phyloP scores from a whole-genome alignment of 2,329 filamentous ascomycete genomes.

The Pseudogymnoascus verrucosus region DNA sequence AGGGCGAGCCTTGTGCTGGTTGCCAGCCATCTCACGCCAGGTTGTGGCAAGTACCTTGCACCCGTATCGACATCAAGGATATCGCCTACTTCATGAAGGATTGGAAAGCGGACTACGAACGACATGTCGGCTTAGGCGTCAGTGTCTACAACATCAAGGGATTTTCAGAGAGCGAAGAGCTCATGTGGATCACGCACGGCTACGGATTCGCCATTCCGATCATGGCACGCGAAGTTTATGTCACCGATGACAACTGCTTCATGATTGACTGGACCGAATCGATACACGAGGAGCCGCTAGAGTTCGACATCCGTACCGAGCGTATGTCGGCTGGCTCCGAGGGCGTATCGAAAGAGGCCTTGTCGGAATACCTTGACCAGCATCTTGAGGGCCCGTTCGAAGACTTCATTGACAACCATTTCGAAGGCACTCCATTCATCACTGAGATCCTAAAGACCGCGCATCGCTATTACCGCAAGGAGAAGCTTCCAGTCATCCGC shows the following conservation, averaged over 20 bases:
- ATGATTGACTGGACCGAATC: slow-evolving; percentile 90
- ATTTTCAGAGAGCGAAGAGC: slow-evolving; percentile 55
- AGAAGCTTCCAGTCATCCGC: slow-evolving; percentile 80
- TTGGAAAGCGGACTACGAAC: slow-evolving; percentile 95
- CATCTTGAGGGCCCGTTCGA: slow-evolving; percentile 91
- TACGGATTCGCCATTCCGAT: slow-evolving; percentile 91
- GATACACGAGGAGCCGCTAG: slow-evolving; percentile 62
- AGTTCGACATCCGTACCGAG: slow-evolving; percentile 81
- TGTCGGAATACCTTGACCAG: slow-evolving; percentile 90
- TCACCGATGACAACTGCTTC: slow-evolving; percentile 87
- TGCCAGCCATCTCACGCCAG: slow-evolving; percentile 94
- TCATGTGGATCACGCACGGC: slow-evolving; percentile 91
- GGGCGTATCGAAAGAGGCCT: slow-evolving; percentile 69
- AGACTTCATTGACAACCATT: slow-evolving; percentile 90
- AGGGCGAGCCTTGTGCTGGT: slow-evolving; percentile 89
- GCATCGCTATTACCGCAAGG: slow-evolving; percentile 84
- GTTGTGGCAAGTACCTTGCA: slow-evolving; percentile 96
- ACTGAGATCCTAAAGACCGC: slow-evolving; percentile 95
- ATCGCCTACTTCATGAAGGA: slow-evolving; percentile 99
- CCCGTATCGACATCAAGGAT: slow-evolving; percentile 96
- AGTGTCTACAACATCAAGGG: slow-evolving; percentile 95
- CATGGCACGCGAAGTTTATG: slow-evolving; percentile 87
- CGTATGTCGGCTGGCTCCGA: slow-evolving; percentile 83
- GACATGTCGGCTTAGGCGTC: slow-evolving; percentile 77
- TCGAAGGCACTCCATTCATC: slow-evolving; percentile 89